Percentiles rank a stretch among this genome's conserved stretches.
phyloP scores from a whole-genome alignment of 805 yeast genomes.

The Metschnikowia shivogae region DNA sequence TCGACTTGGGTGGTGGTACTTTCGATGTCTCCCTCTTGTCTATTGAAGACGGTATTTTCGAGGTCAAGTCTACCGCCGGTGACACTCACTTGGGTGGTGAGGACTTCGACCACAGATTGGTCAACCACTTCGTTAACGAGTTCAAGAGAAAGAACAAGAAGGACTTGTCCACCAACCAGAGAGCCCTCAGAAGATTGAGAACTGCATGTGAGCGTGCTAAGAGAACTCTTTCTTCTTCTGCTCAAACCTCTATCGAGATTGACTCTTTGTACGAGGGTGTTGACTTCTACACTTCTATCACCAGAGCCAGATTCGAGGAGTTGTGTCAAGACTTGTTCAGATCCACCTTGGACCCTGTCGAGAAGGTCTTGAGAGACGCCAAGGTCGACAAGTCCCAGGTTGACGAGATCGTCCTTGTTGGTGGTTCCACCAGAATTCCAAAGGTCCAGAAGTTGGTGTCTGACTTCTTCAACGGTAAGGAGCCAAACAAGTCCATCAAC shows the following conservation, averaged over 20 bases:
- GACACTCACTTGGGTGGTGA: slow-evolving; percentile 98
- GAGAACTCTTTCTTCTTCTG: slow-evolving; percentile 42
- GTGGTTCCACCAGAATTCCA: slow-evolving; percentile 50
- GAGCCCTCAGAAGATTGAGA: slow-evolving; percentile 69
- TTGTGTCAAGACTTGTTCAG: slow-evolving; percentile 43
- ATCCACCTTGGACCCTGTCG: slow-evolving; percentile 45
- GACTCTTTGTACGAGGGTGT: slow-evolving; percentile 47
- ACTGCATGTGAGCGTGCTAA: slow-evolving; percentile 48
- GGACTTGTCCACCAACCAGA: slow-evolving; percentile 75
- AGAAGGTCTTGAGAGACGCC: slow-evolving; percentile 44
- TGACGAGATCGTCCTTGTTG: slow-evolving; percentile 46
- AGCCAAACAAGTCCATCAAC: slow-evolving; percentile 46
- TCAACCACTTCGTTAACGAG: slow-evolving; percentile 84
- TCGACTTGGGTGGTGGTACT: slow-evolving; percentile 50
- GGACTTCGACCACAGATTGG: slow-evolving; percentile 88
- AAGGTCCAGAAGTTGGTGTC: slow-evolving; percentile 47
- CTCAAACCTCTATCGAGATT: slow-evolving; percentile 42
- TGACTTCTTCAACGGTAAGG: slow-evolving; percentile 44
- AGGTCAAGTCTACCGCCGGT: slow-evolving; percentile 70
- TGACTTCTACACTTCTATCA: slow-evolving; percentile 44
- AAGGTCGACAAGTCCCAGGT: slow-evolving; percentile 43
- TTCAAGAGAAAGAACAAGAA: slow-evolving; percentile 91
- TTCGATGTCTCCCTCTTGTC: slow-evolving; percentile 46
- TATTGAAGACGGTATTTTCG: slow-evolving; percentile 47
- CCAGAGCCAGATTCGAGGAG: slow-evolving; percentile 48